Evolutionary conservation across 495 filamentous ascomycete genomes (phyloP).

Genomic region (Penicillium goetzii): DNA sequence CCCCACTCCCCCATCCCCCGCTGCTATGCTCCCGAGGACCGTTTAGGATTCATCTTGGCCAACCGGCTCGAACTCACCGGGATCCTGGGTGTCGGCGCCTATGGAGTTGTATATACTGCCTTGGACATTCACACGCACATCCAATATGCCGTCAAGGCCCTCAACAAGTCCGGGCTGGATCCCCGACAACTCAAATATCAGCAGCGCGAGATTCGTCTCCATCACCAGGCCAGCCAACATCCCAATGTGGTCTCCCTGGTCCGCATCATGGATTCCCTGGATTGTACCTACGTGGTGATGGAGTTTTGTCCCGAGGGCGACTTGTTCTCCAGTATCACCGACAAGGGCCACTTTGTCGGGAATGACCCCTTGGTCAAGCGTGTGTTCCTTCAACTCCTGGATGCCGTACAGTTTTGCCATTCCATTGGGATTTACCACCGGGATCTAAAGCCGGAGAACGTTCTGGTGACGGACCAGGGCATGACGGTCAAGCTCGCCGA

Average conservation of each 20-base stretch:
- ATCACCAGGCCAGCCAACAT: slow-evolving; percentile 85
- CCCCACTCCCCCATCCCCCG: slow-evolving; percentile 58
- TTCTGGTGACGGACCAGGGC: slow-evolving; percentile 86
- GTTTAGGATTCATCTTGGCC: slow-evolving; percentile 82
- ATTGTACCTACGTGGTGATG: slow-evolving; percentile 96
- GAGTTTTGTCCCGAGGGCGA: slow-evolving; percentile 98
- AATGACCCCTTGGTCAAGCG: slow-evolving; percentile 87
- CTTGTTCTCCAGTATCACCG: slow-evolving; percentile 95
- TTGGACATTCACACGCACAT: slow-evolving; percentile 81
- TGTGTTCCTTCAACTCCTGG: slow-evolving; percentile 94
- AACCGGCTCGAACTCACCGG: slow-evolving; percentile 79
- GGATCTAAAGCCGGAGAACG: slow-evolving; percentile 98
- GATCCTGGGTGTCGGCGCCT: slow-evolving; percentile 91
- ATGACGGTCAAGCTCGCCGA: slow-evolving; percentile 93
- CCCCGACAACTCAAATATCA: slow-evolving; percentile 86
- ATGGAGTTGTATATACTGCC: slow-evolving; percentile 95
- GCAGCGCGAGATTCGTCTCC: slow-evolving; percentile 87
- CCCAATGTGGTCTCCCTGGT: slow-evolving; percentile 92
- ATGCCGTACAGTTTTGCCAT: slow-evolving; percentile 97
- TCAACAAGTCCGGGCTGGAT: slow-evolving; percentile 92
- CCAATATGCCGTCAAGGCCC: slow-evolving; percentile 92
- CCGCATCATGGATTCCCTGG: slow-evolving; percentile 88
- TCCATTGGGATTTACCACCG: slow-evolving; percentile 92
- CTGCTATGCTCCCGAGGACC: slow-evolving; percentile 73
- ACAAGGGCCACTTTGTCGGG: slow-evolving; percentile 87